Base-by-base conservation (phyloP, 305 asterid genomes). In the Fraxinus albicans region DNA sequence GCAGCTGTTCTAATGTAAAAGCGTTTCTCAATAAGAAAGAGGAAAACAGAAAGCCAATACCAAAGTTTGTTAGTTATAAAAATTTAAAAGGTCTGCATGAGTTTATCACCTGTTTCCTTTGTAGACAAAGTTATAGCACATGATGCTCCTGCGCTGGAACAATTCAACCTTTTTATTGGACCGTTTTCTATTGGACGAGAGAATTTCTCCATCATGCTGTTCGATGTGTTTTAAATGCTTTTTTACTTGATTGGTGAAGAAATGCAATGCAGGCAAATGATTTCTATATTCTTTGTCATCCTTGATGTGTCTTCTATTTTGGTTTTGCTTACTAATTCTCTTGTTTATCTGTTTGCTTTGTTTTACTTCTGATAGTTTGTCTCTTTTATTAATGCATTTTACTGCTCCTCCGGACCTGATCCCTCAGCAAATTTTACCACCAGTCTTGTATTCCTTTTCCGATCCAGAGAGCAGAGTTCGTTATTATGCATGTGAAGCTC, bases 401-500 rank as follows among this genome's bases (percentile, higher is more conserved):
- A 82, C 84, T 80, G 77, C 80, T 75, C 44, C 13, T 79, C 35
- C 42, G 81, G 79, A 79, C 81, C 78, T 86, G 69, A 79, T 86
- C 77, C 76, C 81, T 84, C 92, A 97, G 99, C 95, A 91, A 94
- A 97, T 97, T 88, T 96, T 97, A 60, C 99, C 97, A 63, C 98
- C 99, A 21, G 99, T 97, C 47, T 88, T 97, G 86, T 81, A 87
- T 82, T 95, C 99, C 50, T 97, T 97, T 88, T 85, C 94, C 13
- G 99, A 97, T 88, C 99, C 92, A 94, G 99, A 95, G 85, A 93
- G 99, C 89, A 90, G 98, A 91, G 99, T 97, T 89, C 99, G 98
- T 65, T 95, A 94, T 92, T 94, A 94, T 87, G 99, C 99, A 69
- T 97, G 99, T 84, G 99, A 97, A 89, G 99, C 99, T 82, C 90